Conservation (phyloP, 2,329 filamentous ascomycete species). For the Xylaria sp. region DNA sequence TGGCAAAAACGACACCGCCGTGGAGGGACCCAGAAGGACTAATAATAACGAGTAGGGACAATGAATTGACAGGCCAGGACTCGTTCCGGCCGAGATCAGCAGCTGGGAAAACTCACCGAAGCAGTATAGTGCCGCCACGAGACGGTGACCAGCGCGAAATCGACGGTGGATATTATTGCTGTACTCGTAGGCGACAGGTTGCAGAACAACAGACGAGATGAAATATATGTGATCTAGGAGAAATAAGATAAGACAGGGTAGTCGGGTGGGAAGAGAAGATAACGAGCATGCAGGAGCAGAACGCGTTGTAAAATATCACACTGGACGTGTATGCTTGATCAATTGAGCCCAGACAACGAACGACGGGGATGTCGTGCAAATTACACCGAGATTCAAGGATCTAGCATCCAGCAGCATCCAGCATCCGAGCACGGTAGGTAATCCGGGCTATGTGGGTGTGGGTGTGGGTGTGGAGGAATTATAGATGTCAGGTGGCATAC, state of each 20-base stretch:
- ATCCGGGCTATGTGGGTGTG: constrained; percentile 16
- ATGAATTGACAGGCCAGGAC: constrained; percentile 41
- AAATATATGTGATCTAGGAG: neutral
- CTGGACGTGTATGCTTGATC: constrained; percentile 17
- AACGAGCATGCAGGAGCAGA: constrained; percentile 2
- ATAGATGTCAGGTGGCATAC: constrained; percentile 33
- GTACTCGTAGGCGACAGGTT: constrained; percentile 8
- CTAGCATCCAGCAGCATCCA: constrained; percentile 28
- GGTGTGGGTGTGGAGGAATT: constrained; percentile 23
- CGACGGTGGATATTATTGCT: constrained; percentile 27
- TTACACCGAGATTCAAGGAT: constrained; percentile 34
- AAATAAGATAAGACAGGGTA: constrained; percentile 11
- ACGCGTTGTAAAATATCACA: constrained; percentile 22
- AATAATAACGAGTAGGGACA: constrained; percentile 34
- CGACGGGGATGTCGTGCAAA: constrained; percentile 30
- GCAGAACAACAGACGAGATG: constrained; percentile 5
- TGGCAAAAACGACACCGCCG: constrained; percentile 42
- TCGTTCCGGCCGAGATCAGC: constrained; percentile 42
- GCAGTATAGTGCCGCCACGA: constrained; percentile 38
- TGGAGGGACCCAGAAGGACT: constrained; percentile 35
- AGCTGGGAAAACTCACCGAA: constrained; percentile 38
- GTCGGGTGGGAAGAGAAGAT: constrained; percentile 9
- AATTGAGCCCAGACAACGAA: constrained; percentile 15
- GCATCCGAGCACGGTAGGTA: constrained; percentile 29
- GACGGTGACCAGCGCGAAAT: constrained; percentile 34